Base-by-base conservation (phyloP, 2,329 filamentous ascomycete species). In the Sporothrix pallida region DNA sequence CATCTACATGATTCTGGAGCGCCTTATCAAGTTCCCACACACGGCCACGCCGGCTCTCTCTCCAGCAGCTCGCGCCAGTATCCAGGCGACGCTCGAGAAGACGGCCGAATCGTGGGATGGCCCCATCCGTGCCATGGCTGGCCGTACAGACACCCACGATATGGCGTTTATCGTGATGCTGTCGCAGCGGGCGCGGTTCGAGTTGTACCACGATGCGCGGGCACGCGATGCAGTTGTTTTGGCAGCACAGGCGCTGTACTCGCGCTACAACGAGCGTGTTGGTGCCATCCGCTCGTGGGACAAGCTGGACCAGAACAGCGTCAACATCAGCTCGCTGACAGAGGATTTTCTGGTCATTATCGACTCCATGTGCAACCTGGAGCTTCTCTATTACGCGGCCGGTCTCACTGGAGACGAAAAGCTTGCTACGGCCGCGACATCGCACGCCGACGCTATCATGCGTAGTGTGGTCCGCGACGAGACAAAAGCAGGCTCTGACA, bases 111-210 rank as follows among this genome's bases (percentile, higher is more conserved):
- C 76, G 0, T 84, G 83, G 83, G 78, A 81, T 2, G 80, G 78
- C 2, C 82, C 82, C 0, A 76, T 85, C 0, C 82, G 82, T 75
- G 26, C 73, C 46, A 80, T 81, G 75, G 79, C 81, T 20, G 77
- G 75, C 74, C 82, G 84, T 4, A 86, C 81, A 3, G 85, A 87
- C 72, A 88, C 86, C 0, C 87, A 88, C 72, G 86, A 88, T 68
- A 83, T 88, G 80, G 85, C 84, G 0, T 88, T 88, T 75, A 87
- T 88, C 76, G 84, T 88, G 3, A 82, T 85, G 26, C 86, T 86
- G 0, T 83, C 84, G 0, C 80, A 86, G 70, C 84, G 84, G 52
- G 83, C 83, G 15, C 81, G 84, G 3, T 88, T 85, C 84, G 84
- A 87, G 52, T 78, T 87, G 68, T 65, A 63, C 15, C 54, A 73